phyloP scores from a whole-genome alignment of 495 filamentous ascomycete genomes.

The Neurospora sp. region DNA sequence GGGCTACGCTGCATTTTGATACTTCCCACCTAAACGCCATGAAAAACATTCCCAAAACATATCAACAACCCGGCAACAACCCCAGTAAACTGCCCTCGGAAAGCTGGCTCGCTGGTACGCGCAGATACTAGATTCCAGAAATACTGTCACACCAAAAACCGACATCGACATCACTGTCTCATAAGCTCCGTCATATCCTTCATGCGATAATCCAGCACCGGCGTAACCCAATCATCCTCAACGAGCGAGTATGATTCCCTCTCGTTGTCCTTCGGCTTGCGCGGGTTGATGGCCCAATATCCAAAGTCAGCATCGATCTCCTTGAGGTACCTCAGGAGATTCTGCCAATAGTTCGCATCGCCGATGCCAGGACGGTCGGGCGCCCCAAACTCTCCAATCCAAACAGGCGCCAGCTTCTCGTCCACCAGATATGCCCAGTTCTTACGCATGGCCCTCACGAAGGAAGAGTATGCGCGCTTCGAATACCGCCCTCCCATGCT shows the following conservation, averaged over 20 bases:
- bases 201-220: slow-evolving; percentile 46
- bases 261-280: slow-evolving; percentile 42
- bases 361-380: slow-evolving; percentile 36
- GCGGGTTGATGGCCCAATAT: slow-evolving; percentile 56
- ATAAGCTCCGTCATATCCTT: slow-evolving; percentile 45
- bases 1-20: neutral
- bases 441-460: slow-evolving; percentile 44
- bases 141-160: neutral
- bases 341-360: slow-evolving; percentile 49
- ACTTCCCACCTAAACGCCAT: neutral
- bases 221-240: slow-evolving; percentile 47
- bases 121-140: neutral
- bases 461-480: slow-evolving; percentile 43
- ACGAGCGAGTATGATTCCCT: slow-evolving; percentile 46
- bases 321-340: slow-evolving; percentile 45
- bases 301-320: slow-evolving; percentile 48
- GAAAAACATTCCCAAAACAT: neutral
- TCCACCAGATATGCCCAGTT: slow-evolving; percentile 55
- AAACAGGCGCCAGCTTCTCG: slow-evolving; percentile 47
- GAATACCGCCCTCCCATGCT: slow-evolving; percentile 40
- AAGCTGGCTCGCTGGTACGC: neutral
- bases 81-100: neutral
- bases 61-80: neutral
- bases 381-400: slow-evolving; percentile 52
- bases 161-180: neutral